These are phyloP conservation scores for Hyaloraphidium curvatum DNA, from an alignment of 192 early-diverging fungal genomes.

Conservation along the genomic window DNA sequence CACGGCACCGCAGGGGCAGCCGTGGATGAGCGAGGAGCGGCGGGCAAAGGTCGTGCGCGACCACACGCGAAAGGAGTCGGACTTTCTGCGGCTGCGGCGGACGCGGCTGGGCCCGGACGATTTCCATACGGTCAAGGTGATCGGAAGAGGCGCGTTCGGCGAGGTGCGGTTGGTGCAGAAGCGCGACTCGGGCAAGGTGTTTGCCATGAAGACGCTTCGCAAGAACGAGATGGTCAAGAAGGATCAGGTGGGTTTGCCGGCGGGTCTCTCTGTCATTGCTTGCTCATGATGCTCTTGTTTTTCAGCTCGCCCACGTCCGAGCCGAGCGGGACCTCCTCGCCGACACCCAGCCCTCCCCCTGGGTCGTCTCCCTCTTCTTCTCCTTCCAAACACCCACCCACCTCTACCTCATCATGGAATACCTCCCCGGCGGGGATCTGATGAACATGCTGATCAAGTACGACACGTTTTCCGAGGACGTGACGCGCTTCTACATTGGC, in stretches of 20 bases:
- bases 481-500: conserved; percentile 96
- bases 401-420: conserved; percentile 99
- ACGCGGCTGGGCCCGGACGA: conserved; percentile 65
- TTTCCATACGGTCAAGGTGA: conserved; percentile 91
- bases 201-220: conserved; percentile 91
- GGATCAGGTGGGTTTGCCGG: conserved; percentile 49
- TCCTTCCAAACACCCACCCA: conserved; percentile 91
- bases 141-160: conserved; percentile 97
- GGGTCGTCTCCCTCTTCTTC: conserved; percentile 96
- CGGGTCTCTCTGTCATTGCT: too few species aligned
- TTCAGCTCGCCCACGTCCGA: conserved; percentile 79
- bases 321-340: conserved; percentile 97
- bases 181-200: conserved; percentile 88
- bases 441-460: conserved; percentile 99
- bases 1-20: too few species aligned
- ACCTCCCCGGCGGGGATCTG: conserved; percentile 94
- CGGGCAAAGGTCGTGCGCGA: neutral
- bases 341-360: conserved; percentile 76
- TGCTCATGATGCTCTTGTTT: too few species aligned
- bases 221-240: conserved; percentile 98
- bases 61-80: conserved; percentile 37
- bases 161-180: conserved; percentile 95
- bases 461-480: conserved; percentile 87
- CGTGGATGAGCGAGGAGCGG: neutral
- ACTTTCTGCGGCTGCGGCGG: conserved; percentile 80